Percentiles rank a stretch among this genome's conserved stretches.
Evolutionary conservation across 306 rosid species (phyloP).

Genomic region (Prinsepia uniflora): DNA sequence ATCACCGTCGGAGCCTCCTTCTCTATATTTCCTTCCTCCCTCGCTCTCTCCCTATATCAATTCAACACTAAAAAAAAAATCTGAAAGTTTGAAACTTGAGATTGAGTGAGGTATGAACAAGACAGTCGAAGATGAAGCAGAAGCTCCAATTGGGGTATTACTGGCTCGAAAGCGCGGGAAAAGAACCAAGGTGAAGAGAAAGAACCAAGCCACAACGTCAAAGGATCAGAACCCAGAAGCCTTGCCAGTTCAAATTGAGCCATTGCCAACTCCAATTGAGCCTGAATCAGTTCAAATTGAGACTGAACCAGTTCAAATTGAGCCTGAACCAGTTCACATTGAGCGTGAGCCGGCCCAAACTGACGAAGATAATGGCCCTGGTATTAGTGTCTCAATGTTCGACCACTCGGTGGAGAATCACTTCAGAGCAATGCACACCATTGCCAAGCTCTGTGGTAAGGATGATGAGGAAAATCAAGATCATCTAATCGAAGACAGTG

Average conservation of each 20-base stretch:
- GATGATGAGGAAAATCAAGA: constrained; percentile 15
- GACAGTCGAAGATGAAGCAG: constrained; percentile 8
- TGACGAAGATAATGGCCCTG: constrained; percentile 6
- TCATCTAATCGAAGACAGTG: constrained; percentile 28
- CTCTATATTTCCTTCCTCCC: too few species aligned
- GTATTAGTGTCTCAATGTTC: constrained; percentile 41
- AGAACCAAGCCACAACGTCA: constrained; percentile 4
- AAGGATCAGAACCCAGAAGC: constrained; percentile 1
- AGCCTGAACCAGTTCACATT: background rate
- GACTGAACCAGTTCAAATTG: background rate
- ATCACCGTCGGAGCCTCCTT: too few species aligned
- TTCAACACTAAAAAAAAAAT: too few species aligned
- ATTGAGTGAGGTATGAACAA: too few species aligned
- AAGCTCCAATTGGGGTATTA: constrained; percentile 13
- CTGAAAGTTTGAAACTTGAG: too few species aligned
- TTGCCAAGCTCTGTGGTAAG: constrained; percentile 61
- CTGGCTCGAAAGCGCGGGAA: constrained; percentile 22
- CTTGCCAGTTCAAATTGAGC: too few species aligned
- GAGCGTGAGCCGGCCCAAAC: constrained; percentile 4
- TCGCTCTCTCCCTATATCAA: too few species aligned
- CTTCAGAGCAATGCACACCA: constrained; percentile 46
- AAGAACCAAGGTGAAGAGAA: constrained; percentile 17
- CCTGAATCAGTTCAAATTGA: background rate
- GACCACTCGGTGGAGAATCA: constrained; percentile 63
- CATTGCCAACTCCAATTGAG: background rate